phyloP scores from a whole-genome alignment of 2,329 filamentous ascomycete genomes.

The Sporothrix sp. region DNA sequence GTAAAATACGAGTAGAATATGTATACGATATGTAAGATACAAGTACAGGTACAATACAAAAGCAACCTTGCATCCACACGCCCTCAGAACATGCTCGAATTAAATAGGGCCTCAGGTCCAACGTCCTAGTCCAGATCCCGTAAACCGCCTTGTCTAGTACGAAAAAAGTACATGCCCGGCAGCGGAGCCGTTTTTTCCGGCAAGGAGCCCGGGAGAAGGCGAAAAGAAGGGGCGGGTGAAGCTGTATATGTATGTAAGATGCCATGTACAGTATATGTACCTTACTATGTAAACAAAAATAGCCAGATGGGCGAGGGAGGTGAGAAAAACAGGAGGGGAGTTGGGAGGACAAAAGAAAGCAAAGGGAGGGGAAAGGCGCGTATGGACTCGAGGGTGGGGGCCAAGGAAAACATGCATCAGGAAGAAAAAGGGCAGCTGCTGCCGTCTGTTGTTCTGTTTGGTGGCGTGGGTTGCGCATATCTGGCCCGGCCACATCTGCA shows the following conservation, averaged over 20 bases:
- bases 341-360: neutral
- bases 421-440: no score
- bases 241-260: neutral
- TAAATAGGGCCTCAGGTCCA: no score
- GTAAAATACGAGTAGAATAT: neutral
- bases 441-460: neutral
- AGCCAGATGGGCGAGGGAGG: neutral
- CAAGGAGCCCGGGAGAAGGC: neutral
- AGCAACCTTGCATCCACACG: neutral
- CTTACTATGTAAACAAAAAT: neutral
- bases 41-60: no score
- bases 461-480: slow-evolving; percentile 7
- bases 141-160: slow-evolving; percentile 6
- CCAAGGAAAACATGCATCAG: no score
- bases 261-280: no score
- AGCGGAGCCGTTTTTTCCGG: neutral
- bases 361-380: no score
- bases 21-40: no score
- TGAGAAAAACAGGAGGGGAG: neutral
- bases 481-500: slow-evolving; percentile 1
- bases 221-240: slow-evolving; percentile 7
- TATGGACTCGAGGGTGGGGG: no score
- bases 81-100: no score
- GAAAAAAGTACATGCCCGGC: neutral
- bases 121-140: slow-evolving; percentile 3